Percentiles rank a stretch among this genome's conserved stretches.
Conservation (phyloP, 2,329 filamentous ascomycete species). For the Purpureocillium lavendulum region DNA sequence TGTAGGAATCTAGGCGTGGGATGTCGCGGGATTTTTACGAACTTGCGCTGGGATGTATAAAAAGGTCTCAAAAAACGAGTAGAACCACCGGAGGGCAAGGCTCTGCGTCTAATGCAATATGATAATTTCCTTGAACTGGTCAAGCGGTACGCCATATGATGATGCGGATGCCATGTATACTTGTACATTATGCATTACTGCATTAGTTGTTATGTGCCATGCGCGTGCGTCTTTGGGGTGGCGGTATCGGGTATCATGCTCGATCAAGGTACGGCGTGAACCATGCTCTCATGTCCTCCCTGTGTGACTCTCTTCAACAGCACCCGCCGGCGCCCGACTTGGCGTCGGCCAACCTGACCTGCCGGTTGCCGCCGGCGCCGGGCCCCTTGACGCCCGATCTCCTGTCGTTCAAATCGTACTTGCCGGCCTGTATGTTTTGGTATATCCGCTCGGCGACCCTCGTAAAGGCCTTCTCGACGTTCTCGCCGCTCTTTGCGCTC, state of each 20-base stretch:
- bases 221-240: neutral
- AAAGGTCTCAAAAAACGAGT: conserved; percentile 9
- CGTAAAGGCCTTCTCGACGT: conserved; percentile 87
- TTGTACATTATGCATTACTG: conserved; percentile 2
- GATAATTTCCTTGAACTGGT: conserved; percentile 10
- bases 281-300: neutral
- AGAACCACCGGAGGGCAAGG: conserved; percentile 11
- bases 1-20: conserved; percentile 9
- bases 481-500: conserved; percentile 88
- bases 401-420: conserved; percentile 89
- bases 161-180: conserved; percentile 2
- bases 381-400: conserved; percentile 82
- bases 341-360: conserved; percentile 36
- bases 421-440: conserved; percentile 90
- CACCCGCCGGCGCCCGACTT: conserved; percentile 34
- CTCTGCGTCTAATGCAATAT: conserved; percentile 21
- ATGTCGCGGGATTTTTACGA: conserved; percentile 11
- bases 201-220: neutral
- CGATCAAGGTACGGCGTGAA: neutral
- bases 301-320: conserved; percentile 28
- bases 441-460: conserved; percentile 93
- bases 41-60: conserved; percentile 13
- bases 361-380: conserved; percentile 36
- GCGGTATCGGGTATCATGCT: conserved; percentile 19
- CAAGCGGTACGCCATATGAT: neutral